These are phyloP conservation scores for Vanrija pseudolonga DNA, from an alignment of 1,284 basidiomycete species.

Conservation along the genomic window DNA sequence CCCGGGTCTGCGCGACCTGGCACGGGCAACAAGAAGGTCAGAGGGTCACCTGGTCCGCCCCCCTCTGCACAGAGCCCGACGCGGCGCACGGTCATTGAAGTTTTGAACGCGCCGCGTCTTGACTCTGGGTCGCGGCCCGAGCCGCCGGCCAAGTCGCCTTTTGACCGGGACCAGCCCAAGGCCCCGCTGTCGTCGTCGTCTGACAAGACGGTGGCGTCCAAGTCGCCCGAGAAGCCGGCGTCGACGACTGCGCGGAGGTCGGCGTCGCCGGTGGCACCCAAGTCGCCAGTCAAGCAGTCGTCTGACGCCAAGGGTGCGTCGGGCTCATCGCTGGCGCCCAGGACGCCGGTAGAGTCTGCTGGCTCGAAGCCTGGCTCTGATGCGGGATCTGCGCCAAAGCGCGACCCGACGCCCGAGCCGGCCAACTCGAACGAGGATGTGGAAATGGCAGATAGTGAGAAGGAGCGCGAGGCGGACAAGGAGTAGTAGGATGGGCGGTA, in stretches of 20 bases:
- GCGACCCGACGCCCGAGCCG: neutral
- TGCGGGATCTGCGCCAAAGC: too few species aligned
- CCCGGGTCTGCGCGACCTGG: conserved; percentile 20
- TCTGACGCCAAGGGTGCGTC: neutral
- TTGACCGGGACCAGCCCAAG: neutral
- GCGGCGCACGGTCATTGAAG: conserved; percentile 40
- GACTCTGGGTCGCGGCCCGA: conserved; percentile 12
- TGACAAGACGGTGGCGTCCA: neutral
- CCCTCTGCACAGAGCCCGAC: conserved; percentile 10
- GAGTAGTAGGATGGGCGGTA: neutral
- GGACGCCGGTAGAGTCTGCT: neutral
- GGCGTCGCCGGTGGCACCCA: neutral
- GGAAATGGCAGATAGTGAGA: conserved; percentile 1
- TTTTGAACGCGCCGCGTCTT: conserved; percentile 38
- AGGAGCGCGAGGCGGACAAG: neutral
- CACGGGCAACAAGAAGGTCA: conserved; percentile 26
- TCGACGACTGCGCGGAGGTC: neutral
- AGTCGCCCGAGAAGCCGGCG: neutral
- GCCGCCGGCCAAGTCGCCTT: neutral
- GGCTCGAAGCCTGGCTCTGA: neutral
- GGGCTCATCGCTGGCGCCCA: neutral
- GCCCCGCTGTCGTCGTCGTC: conserved; percentile 1
- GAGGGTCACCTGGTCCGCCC: conserved; percentile 14
- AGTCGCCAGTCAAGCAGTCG: too few species aligned
- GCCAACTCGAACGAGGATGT: conserved; percentile 1